These are phyloP conservation scores for Pleurotus pulmonarius DNA, from an alignment of 768 basidiomycete genomes.

Conservation along the genomic window DNA sequence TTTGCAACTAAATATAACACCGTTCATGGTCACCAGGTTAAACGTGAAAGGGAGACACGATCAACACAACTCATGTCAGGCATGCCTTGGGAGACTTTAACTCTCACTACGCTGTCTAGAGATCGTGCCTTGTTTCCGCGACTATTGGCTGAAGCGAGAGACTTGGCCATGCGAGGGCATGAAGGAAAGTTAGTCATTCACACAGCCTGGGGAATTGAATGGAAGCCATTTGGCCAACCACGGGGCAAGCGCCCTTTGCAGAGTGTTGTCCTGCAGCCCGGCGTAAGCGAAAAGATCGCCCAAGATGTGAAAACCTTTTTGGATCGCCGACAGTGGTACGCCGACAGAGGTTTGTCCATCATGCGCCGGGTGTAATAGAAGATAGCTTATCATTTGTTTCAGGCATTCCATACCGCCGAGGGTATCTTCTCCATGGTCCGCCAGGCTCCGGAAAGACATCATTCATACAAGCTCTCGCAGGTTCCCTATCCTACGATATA, in stretches of 20 bases:
- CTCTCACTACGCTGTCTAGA: slow-evolving; percentile 85
- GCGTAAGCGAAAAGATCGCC: slow-evolving; percentile 82
- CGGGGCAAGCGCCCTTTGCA: slow-evolving; percentile 79
- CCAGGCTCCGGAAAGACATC: slow-evolving; percentile 99
- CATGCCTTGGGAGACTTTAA: slow-evolving; percentile 96
- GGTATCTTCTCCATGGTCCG: slow-evolving; percentile 92
- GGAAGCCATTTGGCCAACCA: slow-evolving; percentile 94
- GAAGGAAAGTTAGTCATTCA: slow-evolving; percentile 96
- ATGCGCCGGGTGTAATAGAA: slow-evolving; percentile 4
- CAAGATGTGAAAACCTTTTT: slow-evolving; percentile 81
- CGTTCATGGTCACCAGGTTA: slow-evolving; percentile 53
- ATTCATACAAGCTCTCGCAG: slow-evolving; percentile 96
- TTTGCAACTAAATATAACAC: not conserved
- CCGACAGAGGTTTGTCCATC: slow-evolving; percentile 73
- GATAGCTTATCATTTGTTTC: slow-evolving; percentile 7
- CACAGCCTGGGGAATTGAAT: slow-evolving; percentile 95
- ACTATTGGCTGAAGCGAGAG: slow-evolving; percentile 85
- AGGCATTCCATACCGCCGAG: slow-evolving; percentile 97
- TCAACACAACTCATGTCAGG: slow-evolving; percentile 91
- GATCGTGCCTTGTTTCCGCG: slow-evolving; percentile 79
- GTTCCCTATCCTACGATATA: slow-evolving; percentile 89
- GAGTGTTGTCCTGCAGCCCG: slow-evolving; percentile 85
- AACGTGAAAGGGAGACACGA: slow-evolving; percentile 90
- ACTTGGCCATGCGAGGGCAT: slow-evolving; percentile 78
- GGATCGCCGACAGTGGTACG: slow-evolving; percentile 87